Base-by-base conservation (phyloP, 164 flowering plant species). In the Echeveria elegans region DNA sequence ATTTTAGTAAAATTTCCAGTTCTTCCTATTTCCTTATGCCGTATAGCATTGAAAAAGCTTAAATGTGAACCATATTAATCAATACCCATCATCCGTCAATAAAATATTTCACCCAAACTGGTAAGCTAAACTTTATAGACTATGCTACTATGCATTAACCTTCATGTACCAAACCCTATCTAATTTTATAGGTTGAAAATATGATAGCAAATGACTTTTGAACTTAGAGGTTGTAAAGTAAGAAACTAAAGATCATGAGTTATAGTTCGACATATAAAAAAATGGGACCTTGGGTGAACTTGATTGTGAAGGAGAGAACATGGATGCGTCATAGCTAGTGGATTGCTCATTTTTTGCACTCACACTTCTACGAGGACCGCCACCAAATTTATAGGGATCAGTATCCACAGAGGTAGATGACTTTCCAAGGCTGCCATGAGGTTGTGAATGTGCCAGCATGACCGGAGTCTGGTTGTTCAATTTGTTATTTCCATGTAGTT, bases 281-380 rank as follows among this genome's bases (percentile, higher is more conserved):
- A 16, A 2, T 72, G 6, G 72, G 70, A 89, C 91, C 88, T 86
- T 84, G 43, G 90, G 88, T 58, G 96, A 88, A 75, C 79, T 86
- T 77, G 96, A 81, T 65, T 82, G 94, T 71, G 81, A 77, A 1
- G 91, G 97, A 26, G 92, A 89, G 73, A 94, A 82, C 71, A 86
- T 81, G 32, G 97, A 84, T 71, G 92, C 93, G 68, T 91, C 96
- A 76, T 84, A 86, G 76, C 86, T 86, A 3, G 86, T 43, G n/a
- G 86, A n/a, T 68, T 85, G 96, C 65, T 78, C 85, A 80, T 87
- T 92, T 76, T 89, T 89, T 41, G 81, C 67, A 78, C 77, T 86
- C 61, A 84, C 71, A 69, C 73, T 75, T 67, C 83, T 83, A 72
- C 92, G 82, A 23, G 93, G 85, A 74, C 86, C 63, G 61, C 82